A percentile compares a stretch with the other conserved stretches of the same genome.
Conservation (phyloP, 2,329 filamentous ascomycete genomes). For the Neopestalotiopsis sp. region DNA sequence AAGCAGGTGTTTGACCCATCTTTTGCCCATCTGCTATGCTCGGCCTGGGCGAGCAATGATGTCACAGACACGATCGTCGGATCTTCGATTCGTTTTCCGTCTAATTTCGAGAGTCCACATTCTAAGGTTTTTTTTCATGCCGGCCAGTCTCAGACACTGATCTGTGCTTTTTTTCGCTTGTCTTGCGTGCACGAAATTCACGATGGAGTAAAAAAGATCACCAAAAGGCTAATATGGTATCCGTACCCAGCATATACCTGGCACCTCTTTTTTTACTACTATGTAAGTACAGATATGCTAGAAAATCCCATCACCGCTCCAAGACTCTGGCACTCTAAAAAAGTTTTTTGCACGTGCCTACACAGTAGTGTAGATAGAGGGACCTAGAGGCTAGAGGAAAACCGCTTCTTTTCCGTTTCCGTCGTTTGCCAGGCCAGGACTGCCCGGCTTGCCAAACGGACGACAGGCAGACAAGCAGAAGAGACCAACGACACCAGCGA, state of each 20-base stretch:
- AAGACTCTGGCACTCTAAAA: conserved; percentile 6
- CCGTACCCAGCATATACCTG: not conserved
- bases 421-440: not conserved
- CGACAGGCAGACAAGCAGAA: not conserved
- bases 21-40: not conserved
- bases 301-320: not conserved
- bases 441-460: conserved; percentile 2
- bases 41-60: not conserved
- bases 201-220: too few species aligned
- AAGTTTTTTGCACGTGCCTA: conserved; percentile 11
- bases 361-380: too few species aligned
- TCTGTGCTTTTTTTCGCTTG: conserved; percentile 7
- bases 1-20: not conserved
- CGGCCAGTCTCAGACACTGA: conserved; percentile 10
- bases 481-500: not conserved
- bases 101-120: conserved; percentile 11
- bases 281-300: not conserved
- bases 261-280: not conserved
- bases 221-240: too few species aligned
- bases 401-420: not conserved
- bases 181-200: too few species aligned
- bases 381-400: not conserved
- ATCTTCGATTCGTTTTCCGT: not conserved
- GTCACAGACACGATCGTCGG: conserved; percentile 5
- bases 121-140: conserved; percentile 10